Evolutionary conservation across 345 rosid species (phyloP).

Genomic region (Moricandia moricandioides): DNA sequence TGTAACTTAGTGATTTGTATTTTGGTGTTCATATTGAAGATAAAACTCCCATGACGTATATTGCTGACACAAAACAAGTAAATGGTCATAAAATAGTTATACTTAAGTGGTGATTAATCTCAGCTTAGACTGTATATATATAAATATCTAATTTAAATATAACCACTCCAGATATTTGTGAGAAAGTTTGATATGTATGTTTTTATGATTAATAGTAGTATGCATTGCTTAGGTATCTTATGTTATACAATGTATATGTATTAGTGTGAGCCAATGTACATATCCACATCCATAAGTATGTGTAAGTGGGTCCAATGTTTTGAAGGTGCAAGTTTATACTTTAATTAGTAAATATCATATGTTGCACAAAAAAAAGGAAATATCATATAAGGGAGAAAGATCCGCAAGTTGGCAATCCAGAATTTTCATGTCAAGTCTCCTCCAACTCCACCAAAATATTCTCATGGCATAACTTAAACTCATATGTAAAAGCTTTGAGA

Average conservation of each 20-base stretch:
- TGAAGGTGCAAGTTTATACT: slow-evolving; percentile 11
- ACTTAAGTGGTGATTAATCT: neutral
- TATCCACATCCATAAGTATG: neutral
- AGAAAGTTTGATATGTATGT: neutral
- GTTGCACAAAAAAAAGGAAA: too few relatives aligned
- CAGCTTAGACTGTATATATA: neutral
- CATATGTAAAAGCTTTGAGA: neutral
- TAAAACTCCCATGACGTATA: neutral
- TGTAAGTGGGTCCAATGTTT: slow-evolving; percentile 24
- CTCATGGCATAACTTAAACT: slow-evolving; percentile 8
- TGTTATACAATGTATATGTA: neutral
- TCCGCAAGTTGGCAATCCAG: slow-evolving; percentile 27
- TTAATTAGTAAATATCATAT: slow-evolving; percentile 8
- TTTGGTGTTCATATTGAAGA: neutral
- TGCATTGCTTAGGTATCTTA: neutral
- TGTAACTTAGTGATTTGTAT: neutral
- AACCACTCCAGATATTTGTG: neutral
- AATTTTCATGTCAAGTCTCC: slow-evolving; percentile 33
- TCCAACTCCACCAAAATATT: slow-evolving; percentile 29
- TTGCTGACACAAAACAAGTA: neutral
- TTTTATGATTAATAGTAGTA: neutral
- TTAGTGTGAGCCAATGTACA: neutral
- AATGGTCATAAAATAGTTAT: neutral
- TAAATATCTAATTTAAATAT: neutral
- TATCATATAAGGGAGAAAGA: neutral